phyloP scores from a whole-genome alignment of 2,329 filamentous ascomycete species.

The Lachnellula arida region DNA sequence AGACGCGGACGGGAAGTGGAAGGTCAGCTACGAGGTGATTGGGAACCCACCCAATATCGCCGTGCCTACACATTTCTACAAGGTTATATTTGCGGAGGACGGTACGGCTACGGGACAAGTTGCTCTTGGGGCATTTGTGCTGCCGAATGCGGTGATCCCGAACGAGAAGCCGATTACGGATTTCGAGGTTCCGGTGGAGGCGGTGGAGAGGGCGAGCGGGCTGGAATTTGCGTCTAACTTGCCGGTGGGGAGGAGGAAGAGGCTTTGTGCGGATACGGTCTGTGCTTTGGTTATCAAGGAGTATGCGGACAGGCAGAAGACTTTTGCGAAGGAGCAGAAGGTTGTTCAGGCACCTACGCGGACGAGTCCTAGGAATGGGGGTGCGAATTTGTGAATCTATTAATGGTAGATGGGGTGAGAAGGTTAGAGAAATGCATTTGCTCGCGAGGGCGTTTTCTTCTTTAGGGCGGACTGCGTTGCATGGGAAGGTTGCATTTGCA shows the following conservation, averaged over 20 bases:
- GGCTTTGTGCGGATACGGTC: constrained; percentile 78
- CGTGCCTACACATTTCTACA: constrained; percentile 98
- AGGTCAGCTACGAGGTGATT: constrained; percentile 92
- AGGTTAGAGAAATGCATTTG: constrained; percentile 9
- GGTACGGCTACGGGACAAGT: constrained; percentile 66
- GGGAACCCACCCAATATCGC: constrained; percentile 89
- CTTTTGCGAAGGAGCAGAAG: constrained; percentile 36
- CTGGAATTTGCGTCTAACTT: constrained; percentile 85
- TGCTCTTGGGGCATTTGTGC: constrained; percentile 86
- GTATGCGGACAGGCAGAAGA: constrained; percentile 60
- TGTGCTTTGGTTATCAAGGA: constrained; percentile 83
- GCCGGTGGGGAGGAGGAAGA: constrained; percentile 65
- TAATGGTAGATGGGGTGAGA: neutral
- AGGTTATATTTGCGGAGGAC: constrained; percentile 95
- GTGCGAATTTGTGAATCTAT: constrained; percentile 10
- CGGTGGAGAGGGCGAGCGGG: constrained; percentile 85
- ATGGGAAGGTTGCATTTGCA: neutral
- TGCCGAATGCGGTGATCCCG: constrained; percentile 84
- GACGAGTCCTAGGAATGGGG: constrained; percentile 28
- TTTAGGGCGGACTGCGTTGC: neutral
- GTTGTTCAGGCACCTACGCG: constrained; percentile 19
- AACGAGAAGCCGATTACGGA: constrained; percentile 84
- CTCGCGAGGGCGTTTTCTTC: constrained; percentile 14
- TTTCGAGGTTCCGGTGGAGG: constrained; percentile 93
- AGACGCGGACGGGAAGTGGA: constrained; percentile 88